These are phyloP conservation scores for Phytophthora palmivora DNA, from an alignment of 352 stramenopile species.

Conservation along the genomic window DNA sequence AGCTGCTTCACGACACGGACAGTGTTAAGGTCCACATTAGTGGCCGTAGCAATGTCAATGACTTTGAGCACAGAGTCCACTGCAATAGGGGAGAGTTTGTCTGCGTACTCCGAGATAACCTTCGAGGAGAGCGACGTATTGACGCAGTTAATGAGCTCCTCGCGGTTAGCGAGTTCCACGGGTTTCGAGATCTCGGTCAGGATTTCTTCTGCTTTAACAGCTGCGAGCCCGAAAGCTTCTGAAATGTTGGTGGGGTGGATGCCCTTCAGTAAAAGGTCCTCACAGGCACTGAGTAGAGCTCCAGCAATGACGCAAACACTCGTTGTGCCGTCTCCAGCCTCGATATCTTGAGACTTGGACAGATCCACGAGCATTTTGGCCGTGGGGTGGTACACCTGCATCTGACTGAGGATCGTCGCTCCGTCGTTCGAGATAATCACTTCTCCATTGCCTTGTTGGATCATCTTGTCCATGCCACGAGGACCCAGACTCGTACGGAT, in stretches of 20 bases:
- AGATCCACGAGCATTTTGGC: conserved; percentile 99
- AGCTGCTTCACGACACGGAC: conserved; percentile 99
- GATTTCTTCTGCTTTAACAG: conserved; percentile 91
- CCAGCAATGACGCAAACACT: conserved; percentile 99
- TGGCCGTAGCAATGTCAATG: conserved; percentile 92
- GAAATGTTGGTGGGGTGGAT: conserved; percentile 99
- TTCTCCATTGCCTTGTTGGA: conserved; percentile 97
- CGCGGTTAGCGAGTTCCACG: conserved; percentile 94
- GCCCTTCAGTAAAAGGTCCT: conserved; percentile 92
- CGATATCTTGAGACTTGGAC: conserved; percentile 99
- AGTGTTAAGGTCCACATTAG: conserved; percentile 97
- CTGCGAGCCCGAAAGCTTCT: conserved; percentile 94
- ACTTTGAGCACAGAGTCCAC: conserved; percentile 99
- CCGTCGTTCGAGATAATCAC: conserved; percentile 99
- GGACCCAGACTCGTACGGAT: conserved; percentile 98
- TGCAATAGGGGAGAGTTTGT: conserved; percentile 97
- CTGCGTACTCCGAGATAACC: conserved; percentile 97
- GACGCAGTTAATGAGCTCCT: conserved; percentile 97
- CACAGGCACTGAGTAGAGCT: conserved; percentile 96
- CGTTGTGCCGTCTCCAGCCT: conserved; percentile 98
- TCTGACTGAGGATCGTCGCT: conserved; percentile 99
- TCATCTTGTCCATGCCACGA: conserved; percentile 99
- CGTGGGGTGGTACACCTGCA: conserved; percentile 98
- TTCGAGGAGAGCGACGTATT: conserved; percentile 99
- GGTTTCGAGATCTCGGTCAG: conserved; percentile 90